Evolutionary conservation across 257 asterid genomes (phyloP), one percentile per base, ranked within the genome.

Genomic region (Eustoma russellianum): DNA sequence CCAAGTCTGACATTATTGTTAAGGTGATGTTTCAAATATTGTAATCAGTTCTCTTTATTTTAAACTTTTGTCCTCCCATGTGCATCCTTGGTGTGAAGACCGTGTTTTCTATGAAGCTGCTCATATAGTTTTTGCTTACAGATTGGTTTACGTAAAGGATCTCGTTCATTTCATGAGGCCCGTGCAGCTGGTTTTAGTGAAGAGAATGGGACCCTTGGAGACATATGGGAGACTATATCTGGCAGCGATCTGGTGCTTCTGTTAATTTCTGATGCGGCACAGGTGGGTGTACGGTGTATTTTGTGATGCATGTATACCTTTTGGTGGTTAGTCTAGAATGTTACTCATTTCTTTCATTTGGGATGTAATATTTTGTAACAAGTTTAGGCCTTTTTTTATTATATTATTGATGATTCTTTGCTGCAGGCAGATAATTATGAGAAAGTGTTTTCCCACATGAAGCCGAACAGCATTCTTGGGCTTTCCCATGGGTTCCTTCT

Each of bases 61-160:
- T 24, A 24, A 24, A 24, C 30, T 24, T 24, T 24, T 24, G 30
- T 24, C 30, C 30, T 24, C 30, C 30, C 30, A 2, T 24, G 13
- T 12, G 12, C 13, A 24, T 16, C 53, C 13, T 2, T 24, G 30
- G 3, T 2, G 30, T 44, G 30, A 3, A 43, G 28, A 19, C 41
- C 9, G 53, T 33, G 28, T 30, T 17, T 34, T 33, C 16, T 17
- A 15, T 61, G 17, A 35, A 49, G 55, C 13, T 13, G 12, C 17
- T 69, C 17, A 38, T 55, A n/a, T 60, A 46, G 52, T 17, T 65
- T 33, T 17, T 38, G 60, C 55, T 35, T 64, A 60, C 76, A 91
- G 98, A 76, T 91, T 74, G 98, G 98, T 70, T 68, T 91, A 76
- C 80, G 98, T 70, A 86, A 80, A 81, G 96, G 98, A 46, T 91